phyloP scores from a whole-genome alignment of 768 basidiomycete genomes.

The Boletus rubescentipes region DNA sequence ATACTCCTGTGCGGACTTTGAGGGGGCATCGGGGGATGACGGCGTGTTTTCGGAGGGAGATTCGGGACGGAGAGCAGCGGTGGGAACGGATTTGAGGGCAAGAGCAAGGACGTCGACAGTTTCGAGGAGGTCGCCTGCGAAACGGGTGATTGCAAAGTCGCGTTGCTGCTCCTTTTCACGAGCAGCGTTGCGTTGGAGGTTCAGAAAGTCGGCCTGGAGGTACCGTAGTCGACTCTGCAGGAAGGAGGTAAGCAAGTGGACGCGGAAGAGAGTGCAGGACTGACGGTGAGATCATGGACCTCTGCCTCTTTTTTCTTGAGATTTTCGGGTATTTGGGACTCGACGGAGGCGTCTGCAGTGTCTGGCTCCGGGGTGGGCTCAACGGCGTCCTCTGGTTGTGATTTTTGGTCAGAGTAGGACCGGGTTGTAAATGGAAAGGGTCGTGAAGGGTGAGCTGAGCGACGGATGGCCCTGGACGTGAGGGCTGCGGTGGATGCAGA shows the following conservation, averaged over 20 bases:
- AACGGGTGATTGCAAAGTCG: conserved; percentile 90
- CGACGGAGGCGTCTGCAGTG: conserved; percentile 30
- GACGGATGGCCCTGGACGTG: conserved; percentile 48
- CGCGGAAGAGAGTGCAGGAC: conserved; percentile 26
- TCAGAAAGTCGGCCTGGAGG: conserved; percentile 92
- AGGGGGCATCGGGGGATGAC: conserved; percentile 28
- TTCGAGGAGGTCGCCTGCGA: conserved; percentile 86
- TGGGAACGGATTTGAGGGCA: conserved; percentile 78
- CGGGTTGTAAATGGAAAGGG: conserved; percentile 35
- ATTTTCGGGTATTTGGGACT: conserved; percentile 44
- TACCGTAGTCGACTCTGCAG: conserved; percentile 84
- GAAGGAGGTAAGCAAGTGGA: conserved; percentile 3
- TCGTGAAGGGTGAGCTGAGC: conserved; percentile 32
- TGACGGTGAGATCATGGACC: conserved; percentile 80
- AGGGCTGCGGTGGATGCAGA: conserved; percentile 60
- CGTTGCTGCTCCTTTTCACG: conserved; percentile 90
- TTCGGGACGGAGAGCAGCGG: conserved; percentile 39
- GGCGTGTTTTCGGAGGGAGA: conserved; percentile 27
- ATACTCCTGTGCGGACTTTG: conserved; percentile 57
- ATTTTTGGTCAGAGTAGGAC: conserved; percentile 60
- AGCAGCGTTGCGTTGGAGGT: conserved; percentile 87
- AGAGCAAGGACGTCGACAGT: conserved; percentile 88
- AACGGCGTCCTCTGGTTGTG: conserved; percentile 14
- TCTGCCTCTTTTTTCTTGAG: conserved; percentile 81
- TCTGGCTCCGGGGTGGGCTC: conserved; percentile 19